phyloP scores from a whole-genome alignment of 306 rosid genomes.

The Quercus bicolor region DNA sequence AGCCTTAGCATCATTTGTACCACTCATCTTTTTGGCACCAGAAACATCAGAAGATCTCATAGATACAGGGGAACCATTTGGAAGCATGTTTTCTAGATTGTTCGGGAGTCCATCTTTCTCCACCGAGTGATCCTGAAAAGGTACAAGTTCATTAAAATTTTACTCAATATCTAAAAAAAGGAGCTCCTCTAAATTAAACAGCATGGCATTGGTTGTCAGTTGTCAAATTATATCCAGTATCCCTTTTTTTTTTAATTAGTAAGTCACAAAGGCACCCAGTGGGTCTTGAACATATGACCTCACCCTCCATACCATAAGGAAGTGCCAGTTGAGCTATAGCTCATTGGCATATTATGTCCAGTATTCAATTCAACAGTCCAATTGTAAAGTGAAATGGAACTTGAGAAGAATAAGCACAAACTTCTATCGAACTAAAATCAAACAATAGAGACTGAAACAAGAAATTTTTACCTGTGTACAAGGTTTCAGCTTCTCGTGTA shows the following conservation, averaged over 20 bases:
- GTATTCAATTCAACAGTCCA: constrained; percentile 12
- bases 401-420: constrained; percentile 11
- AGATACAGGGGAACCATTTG: constrained; percentile 42
- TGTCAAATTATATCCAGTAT: neutral
- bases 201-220: neutral
- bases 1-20: constrained; percentile 32
- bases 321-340: too few relatives aligned
- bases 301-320: too few relatives aligned
- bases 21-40: constrained; percentile 30
- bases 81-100: constrained; percentile 38
- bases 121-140: constrained; percentile 49
- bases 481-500: constrained; percentile 28
- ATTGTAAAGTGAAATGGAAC: constrained; percentile 22
- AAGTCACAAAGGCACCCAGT: too few relatives aligned
- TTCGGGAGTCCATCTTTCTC: constrained; percentile 41
- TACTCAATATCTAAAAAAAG: constrained; percentile 19
- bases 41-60: constrained; percentile 33
- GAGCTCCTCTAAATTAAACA: constrained; percentile 10
- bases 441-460: constrained; percentile 12
- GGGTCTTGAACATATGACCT: too few relatives aligned
- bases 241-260: neutral
- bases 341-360: neutral
- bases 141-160: constrained; percentile 27
- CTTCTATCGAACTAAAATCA: constrained; percentile 1
- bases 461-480: constrained; percentile 43